Conservation (phyloP, 352 stramenopile genomes). For the Pythium coloratum region DNA sequence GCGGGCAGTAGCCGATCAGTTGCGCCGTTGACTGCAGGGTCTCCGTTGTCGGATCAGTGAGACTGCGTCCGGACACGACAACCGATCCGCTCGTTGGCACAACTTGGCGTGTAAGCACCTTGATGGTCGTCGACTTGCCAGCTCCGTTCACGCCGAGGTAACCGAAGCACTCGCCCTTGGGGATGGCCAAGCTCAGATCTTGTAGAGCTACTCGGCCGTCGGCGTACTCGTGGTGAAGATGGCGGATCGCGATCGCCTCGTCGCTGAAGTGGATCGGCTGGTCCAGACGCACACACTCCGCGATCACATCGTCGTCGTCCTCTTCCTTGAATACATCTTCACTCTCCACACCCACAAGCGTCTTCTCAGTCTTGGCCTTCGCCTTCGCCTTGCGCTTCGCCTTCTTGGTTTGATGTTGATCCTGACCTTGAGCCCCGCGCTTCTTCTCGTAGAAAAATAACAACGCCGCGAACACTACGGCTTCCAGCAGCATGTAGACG, state of each 20-base stretch:
- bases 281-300: slow-evolving; percentile 21
- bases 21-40: slow-evolving; percentile 1
- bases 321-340: neutral
- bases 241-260: slow-evolving; percentile 45
- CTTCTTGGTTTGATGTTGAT: neutral
- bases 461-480: slow-evolving; percentile 47
- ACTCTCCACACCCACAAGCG: neutral
- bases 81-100: slow-evolving; percentile 53
- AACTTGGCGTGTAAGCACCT: slow-evolving; percentile 41
- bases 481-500: slow-evolving; percentile 52
- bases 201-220: slow-evolving; percentile 36
- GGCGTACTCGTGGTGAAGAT: slow-evolving; percentile 46
- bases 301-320: slow-evolving; percentile 25
- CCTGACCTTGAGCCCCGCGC: slow-evolving; percentile 17
- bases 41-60: slow-evolving; percentile 21
- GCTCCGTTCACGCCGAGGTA: slow-evolving; percentile 80
- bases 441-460: slow-evolving; percentile 46
- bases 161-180: slow-evolving; percentile 70
- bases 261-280: neutral
- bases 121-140: slow-evolving; percentile 59
- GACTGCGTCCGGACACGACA: slow-evolving; percentile 46
- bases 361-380: slow-evolving; percentile 4
- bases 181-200: slow-evolving; percentile 74
- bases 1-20: slow-evolving; percentile 88
- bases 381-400: slow-evolving; percentile 2